phyloP scores from a whole-genome alignment of 1,284 basidiomycete species.

The Moniliella sp. region DNA sequence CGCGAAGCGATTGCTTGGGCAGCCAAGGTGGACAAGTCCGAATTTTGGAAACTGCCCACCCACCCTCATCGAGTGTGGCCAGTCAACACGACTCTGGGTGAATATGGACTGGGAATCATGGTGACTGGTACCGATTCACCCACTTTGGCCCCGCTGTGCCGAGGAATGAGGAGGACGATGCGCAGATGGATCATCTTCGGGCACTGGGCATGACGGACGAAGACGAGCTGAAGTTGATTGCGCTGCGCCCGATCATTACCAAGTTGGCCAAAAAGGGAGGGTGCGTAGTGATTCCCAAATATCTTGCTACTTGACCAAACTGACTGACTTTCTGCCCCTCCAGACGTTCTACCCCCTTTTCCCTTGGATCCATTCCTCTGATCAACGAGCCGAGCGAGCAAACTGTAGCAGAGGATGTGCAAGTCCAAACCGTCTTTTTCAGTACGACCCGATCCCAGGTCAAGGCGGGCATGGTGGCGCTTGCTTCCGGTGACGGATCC shows the following conservation, averaged over 20 bases:
- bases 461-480: too few relatives aligned
- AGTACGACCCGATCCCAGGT: constrained; percentile 34
- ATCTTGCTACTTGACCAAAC: too few relatives aligned
- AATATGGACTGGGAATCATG: constrained; percentile 14
- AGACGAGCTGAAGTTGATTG: constrained; percentile 59
- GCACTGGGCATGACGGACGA: constrained; percentile 56
- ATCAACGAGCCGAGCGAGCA: too few relatives aligned
- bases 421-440: constrained; percentile 82
- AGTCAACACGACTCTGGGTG: constrained; percentile 7
- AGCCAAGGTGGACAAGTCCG: constrained; percentile 37
- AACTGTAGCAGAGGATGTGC: too few relatives aligned
- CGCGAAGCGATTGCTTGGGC: constrained; percentile 73
- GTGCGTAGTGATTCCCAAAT: too few relatives aligned
- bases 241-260: constrained; percentile 63
- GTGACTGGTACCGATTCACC: constrained; percentile 7
- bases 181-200: constrained; percentile 49
- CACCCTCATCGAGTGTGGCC: constrained; percentile 1
- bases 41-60: constrained; percentile 14
- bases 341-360: too few relatives aligned
- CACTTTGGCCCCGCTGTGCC: constrained; percentile 2
- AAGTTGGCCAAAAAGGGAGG: constrained; percentile 21
- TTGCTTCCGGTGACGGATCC: too few relatives aligned
- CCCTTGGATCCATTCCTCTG: too few relatives aligned
- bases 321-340: too few relatives aligned
- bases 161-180: constrained; percentile 45